A percentile compares a stretch with the other conserved stretches of the same genome.
Evolutionary conservation across 192 early-diverging fungal species (phyloP).

Genomic region (Irineochytrium annulatum): DNA sequence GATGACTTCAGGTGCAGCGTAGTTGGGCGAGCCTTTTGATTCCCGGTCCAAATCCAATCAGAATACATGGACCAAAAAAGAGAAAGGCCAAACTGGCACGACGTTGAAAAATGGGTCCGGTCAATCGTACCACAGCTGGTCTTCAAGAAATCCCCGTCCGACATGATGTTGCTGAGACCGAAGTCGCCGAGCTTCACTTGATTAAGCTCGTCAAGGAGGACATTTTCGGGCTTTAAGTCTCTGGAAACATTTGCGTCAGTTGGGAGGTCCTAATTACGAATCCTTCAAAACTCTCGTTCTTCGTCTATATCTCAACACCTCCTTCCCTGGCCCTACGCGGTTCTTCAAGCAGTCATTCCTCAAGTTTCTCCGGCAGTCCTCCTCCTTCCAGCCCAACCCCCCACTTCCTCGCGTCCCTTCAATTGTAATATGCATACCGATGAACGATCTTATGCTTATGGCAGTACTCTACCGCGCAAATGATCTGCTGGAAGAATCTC

Average conservation of each 20-base stretch:
- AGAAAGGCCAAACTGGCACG: slow-evolving; percentile 13
- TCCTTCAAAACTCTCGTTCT: background rate
- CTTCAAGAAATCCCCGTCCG: slow-evolving; percentile 52
- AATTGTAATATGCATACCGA: slow-evolving; percentile 20
- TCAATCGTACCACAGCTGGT: slow-evolving; percentile 57
- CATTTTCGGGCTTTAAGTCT: slow-evolving; percentile 58
- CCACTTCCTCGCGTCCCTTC: background rate
- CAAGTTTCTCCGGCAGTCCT: background rate
- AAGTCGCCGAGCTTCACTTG: slow-evolving; percentile 63
- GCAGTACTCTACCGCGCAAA: slow-evolving; percentile 57
- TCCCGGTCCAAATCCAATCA: slow-evolving; percentile 11
- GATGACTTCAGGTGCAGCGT: slow-evolving; percentile 70
- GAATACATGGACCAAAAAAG: background rate
- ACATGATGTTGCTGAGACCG: slow-evolving; percentile 51
- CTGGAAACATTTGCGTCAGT: slow-evolving; percentile 10
- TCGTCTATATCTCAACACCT: background rate
- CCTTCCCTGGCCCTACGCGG: background rate
- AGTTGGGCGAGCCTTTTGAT: slow-evolving; percentile 54
- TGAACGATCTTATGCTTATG: slow-evolving; percentile 58
- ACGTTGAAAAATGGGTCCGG: no score
- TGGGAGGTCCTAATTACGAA: background rate
- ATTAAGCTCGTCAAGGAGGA: slow-evolving; percentile 49
- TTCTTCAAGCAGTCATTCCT: background rate
- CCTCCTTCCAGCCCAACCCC: background rate
- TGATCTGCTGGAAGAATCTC: slow-evolving; percentile 52